Percentiles rank a stretch among this genome's conserved stretches.
phyloP scores from a whole-genome alignment of 2,329 filamentous ascomycete species.

The Chalara sp. region DNA sequence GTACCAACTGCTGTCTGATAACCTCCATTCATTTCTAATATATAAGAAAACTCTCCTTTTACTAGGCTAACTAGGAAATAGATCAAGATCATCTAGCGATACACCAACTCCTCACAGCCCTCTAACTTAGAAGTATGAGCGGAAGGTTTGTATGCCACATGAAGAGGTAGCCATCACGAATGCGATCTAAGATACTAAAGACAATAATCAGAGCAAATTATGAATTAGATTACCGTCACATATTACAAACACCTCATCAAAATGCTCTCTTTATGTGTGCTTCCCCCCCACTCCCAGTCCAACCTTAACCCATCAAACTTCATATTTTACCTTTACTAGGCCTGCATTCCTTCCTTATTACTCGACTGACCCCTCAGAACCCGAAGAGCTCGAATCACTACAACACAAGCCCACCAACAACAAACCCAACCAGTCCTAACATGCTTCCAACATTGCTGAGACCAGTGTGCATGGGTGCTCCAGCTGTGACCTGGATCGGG shows the following conservation, averaged over 20 bases:
- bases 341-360: not conserved
- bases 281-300: too few relatives aligned
- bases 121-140: too few relatives aligned
- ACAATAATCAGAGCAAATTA: not conserved
- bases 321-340: too few relatives aligned
- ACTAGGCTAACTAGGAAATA: slow-evolving; percentile 5
- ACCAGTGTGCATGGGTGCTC: not conserved
- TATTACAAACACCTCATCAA: too few relatives aligned
- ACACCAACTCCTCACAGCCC: not conserved
- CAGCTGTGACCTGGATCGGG: not conserved
- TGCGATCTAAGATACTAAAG: not conserved
- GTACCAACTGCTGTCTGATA: slow-evolving; percentile 81
- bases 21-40: slow-evolving; percentile 8
- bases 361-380: not conserved
- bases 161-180: not conserved
- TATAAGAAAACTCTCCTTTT: not conserved
- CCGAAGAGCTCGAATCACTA: not conserved
- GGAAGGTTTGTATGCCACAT: not conserved
- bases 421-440: slow-evolving; percentile 2
- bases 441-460: not conserved
- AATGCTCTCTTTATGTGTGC: too few relatives aligned
- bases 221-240: too few relatives aligned
- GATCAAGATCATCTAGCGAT: not conserved
- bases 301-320: too few relatives aligned
- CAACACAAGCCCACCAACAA: slow-evolving; percentile 4